Evolutionary conservation across 2,329 filamentous ascomycete genomes (phyloP).

Genomic region (Arachnomyces sp.): DNA sequence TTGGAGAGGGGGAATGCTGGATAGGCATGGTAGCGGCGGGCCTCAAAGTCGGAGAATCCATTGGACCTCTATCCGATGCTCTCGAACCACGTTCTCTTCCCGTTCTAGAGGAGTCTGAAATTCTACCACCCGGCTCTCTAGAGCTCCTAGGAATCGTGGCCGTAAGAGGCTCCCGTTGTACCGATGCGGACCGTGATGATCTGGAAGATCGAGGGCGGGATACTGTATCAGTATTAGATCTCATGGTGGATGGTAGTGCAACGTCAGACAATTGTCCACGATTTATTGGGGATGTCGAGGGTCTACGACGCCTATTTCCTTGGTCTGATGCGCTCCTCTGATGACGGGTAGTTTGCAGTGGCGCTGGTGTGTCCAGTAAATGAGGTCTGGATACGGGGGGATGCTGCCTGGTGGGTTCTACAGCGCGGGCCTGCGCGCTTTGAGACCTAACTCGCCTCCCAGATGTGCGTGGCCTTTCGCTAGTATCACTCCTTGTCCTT

Average conservation of each 20-base stretch:
- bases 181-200: too few species aligned
- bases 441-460: constrained; percentile 1
- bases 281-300: constrained; percentile 26
- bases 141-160: too few species aligned
- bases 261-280: constrained; percentile 29
- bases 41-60: constrained; percentile 1
- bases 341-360: constrained; percentile 18
- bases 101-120: constrained; percentile 9
- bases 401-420: too few species aligned
- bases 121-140: too few species aligned
- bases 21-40: too few species aligned
- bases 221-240: constrained; percentile 31
- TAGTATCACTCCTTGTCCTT: constrained; percentile 14
- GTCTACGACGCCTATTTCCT: constrained; percentile 22
- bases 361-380: constrained; percentile 24
- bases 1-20: too few species aligned
- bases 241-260: constrained; percentile 23
- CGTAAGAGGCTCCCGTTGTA: too few species aligned
- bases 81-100: too few species aligned
- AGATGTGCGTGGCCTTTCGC: constrained; percentile 29
- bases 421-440: too few species aligned
- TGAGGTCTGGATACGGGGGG: constrained; percentile 21
- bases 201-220: constrained; percentile 20
- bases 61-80: too few species aligned
- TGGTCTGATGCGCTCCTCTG: constrained; percentile 32